phyloP scores from a whole-genome alignment of 306 rosid genomes.

The Acacia acuminata region DNA sequence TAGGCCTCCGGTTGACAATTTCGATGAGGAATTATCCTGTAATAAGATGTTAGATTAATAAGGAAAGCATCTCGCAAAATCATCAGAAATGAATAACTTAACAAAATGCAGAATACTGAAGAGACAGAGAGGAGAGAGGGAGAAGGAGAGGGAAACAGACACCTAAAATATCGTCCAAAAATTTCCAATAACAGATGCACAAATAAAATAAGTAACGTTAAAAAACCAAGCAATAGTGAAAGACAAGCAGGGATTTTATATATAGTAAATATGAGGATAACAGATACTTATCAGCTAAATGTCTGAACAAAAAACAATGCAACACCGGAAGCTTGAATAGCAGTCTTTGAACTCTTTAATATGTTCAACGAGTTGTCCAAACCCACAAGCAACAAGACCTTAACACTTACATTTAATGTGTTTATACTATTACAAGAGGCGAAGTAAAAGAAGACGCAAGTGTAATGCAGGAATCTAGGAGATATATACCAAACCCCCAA shows the following conservation, averaged over 20 bases:
- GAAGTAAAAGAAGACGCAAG: not conserved
- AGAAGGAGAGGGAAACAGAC: not conserved
- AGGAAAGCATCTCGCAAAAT: not conserved
- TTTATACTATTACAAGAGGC: not conserved
- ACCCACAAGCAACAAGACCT: not conserved
- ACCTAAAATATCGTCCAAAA: not conserved
- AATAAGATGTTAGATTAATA: not conserved
- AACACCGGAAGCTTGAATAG: not conserved
- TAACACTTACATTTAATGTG: not conserved
- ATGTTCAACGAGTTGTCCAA: not conserved
- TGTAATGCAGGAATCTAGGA: not conserved
- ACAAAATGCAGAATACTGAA: not conserved
- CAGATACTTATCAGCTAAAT: not conserved
- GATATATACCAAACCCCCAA: not conserved
- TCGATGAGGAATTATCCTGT: slow-evolving; percentile 53
- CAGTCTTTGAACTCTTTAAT: not conserved
- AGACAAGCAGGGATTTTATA: not conserved
- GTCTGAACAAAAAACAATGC: not conserved
- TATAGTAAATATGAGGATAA: not conserved
- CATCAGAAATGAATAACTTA: not conserved
- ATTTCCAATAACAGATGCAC: not conserved
- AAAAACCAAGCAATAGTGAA: not conserved
- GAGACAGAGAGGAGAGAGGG: not conserved
- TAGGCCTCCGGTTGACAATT: slow-evolving; percentile 56
- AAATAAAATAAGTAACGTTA: not conserved